Evolutionary conservation across 495 filamentous ascomycete genomes (phyloP), one percentile per base, ranked within the genome.

Genomic region (Hyaloscypha variabilis): DNA sequence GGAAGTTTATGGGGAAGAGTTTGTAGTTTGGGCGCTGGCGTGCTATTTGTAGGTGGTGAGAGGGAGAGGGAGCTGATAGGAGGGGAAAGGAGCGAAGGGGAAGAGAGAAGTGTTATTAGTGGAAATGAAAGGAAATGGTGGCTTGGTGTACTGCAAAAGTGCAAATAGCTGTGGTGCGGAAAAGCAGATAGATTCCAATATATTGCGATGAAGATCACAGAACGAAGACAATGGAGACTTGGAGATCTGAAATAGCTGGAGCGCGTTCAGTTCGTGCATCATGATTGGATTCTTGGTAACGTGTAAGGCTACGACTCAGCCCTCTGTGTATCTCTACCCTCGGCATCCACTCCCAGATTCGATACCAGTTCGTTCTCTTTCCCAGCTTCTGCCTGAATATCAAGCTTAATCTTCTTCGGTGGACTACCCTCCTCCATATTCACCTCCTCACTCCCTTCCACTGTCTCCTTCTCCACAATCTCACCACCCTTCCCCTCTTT

Each of bases 1-100:
- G 95, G 76, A 96, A 96, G 84, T 99, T 99, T 77, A 98, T 99
- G 96, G 94, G 94, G 73, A 97, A 97, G 84, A 87, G 86, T 71
- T 82, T 93, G 74, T 92, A 81, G 51, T 31, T 61, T 2, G 24
- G 30, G n/a, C 10, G 39, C 6, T 14, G 26, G 49, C 11, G 13
- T n/a, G n/a, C n/a, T n/a, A n/a, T n/a, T n/a, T n/a, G n/a, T n/a
- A n/a, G n/a, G n/a, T n/a, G n/a, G n/a, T n/a, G n/a, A n/a, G n/a
- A n/a, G n/a, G 19, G 60, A 50, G 31, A 36, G 13, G 50, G 24
- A 8, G 50, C 19, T 53, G 51, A n/a, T 60, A 19, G 23, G 50
- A 31, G 19, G 60, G 11, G 53, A 14, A 24, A 31, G 21, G 31
- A n/a, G 25, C 14, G 56, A 25, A 19, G 59, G 21, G 49, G 24